A percentile compares a stretch with the other conserved stretches of the same genome.
phyloP scores from a whole-genome alignment of 192 early-diverging fungal genomes.

The Entomortierella lignicola region DNA sequence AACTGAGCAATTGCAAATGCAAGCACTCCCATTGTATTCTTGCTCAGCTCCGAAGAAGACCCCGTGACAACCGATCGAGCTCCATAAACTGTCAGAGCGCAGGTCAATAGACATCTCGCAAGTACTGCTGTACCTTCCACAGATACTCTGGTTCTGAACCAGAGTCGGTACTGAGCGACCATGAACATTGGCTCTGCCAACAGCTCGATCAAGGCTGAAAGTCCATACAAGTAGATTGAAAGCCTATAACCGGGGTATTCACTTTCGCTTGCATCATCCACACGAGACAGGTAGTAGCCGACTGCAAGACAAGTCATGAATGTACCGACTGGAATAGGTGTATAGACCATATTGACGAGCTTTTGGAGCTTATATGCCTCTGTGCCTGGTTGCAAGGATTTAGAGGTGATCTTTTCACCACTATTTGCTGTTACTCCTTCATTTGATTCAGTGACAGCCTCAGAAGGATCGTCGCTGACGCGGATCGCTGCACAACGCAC shows the following conservation, averaged over 20 bases:
- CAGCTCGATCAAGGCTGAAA: conserved; percentile 85
- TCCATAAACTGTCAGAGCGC: conserved; percentile 70
- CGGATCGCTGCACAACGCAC: conserved; percentile 80
- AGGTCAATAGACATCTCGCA: conserved; percentile 76
- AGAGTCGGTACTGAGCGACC: conserved; percentile 72
- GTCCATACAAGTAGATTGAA: conserved; percentile 73
- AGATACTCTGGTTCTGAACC: conserved; percentile 82
- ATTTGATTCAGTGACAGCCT: background rate
- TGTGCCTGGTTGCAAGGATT: conserved; percentile 24
- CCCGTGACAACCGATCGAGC: conserved; percentile 20
- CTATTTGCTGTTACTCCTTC: background rate
- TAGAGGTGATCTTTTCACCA: background rate
- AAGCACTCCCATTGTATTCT: conserved; percentile 67
- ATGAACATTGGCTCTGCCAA: conserved; percentile 89
- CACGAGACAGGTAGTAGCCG: conserved; percentile 62
- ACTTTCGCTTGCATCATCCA: conserved; percentile 18
- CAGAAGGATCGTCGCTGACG: conserved; percentile 42
- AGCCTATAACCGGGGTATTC: conserved; percentile 61
- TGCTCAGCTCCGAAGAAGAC: background rate
- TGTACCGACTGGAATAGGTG: conserved; percentile 73
- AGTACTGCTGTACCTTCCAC: conserved; percentile 87
- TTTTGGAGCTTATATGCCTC: conserved; percentile 61
- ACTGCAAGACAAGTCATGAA: conserved; percentile 67
- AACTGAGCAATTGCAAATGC: conserved; percentile 88
- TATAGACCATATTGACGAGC: conserved; percentile 78